Evolutionary conservation across 208 protist genomes (phyloP).

Genomic region (Leishmania mexicana): DNA sequence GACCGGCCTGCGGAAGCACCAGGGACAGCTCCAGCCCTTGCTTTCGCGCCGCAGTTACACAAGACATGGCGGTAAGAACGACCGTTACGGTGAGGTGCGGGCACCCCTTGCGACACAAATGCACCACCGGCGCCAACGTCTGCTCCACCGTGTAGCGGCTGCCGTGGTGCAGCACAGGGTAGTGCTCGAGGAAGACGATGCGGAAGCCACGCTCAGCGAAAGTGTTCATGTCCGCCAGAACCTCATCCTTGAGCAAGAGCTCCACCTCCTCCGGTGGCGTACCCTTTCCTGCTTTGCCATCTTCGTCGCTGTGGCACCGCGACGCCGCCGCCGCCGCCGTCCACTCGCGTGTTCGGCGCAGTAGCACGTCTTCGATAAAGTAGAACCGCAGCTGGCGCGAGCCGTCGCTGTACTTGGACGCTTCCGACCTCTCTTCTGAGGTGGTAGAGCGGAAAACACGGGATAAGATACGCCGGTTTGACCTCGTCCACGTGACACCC

Average conservation of each 20-base stretch:
- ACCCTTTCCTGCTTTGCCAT: not conserved
- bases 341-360: conserved; percentile 15
- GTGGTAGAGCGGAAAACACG: conserved; percentile 51
- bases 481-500: conserved; percentile 50
- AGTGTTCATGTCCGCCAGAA: conserved; percentile 30
- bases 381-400: conserved; percentile 67
- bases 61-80: conserved; percentile 77
- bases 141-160: conserved; percentile 41
- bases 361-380: conserved; percentile 74
- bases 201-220: conserved; percentile 67
- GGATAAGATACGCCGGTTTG: conserved; percentile 74
- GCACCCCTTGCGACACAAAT: conserved; percentile 32
- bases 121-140: conserved; percentile 47
- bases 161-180: conserved; percentile 80
- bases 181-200: conserved; percentile 82
- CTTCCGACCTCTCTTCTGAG: conserved; percentile 23
- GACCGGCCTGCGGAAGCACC: conserved; percentile 58
- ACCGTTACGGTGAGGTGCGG: conserved; percentile 53
- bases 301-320: conserved; percentile 8
- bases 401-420: conserved; percentile 51
- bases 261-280: conserved; percentile 1
- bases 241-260: conserved; percentile 8
- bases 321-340: not conserved
- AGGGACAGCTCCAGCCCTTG: conserved; percentile 50
- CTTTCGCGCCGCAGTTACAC: conserved; percentile 47